These are phyloP conservation scores for Linnemannia exigua DNA, from an alignment of 192 early-diverging fungal genomes.

Conservation along the genomic window DNA sequence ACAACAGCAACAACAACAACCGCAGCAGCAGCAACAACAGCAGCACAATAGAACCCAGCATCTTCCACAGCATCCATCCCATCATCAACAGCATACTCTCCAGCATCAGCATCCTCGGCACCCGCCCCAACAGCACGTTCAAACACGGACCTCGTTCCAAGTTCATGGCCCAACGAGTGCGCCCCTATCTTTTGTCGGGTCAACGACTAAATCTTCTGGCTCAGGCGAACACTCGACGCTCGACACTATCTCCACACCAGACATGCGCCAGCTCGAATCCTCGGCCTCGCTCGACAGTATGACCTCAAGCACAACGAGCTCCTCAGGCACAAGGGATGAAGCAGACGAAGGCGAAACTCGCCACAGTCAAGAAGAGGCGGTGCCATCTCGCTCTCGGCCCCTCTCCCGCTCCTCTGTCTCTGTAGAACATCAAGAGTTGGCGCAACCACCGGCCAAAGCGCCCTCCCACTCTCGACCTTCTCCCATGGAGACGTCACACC, in stretches of 20 bases:
- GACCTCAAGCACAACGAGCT: neutral
- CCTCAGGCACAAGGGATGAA: conserved; percentile 9
- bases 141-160: conserved; percentile 1
- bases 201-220: conserved; percentile 19
- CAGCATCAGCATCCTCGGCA: conserved; percentile 17
- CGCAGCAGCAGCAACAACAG: conserved; percentile 22
- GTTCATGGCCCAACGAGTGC: conserved; percentile 41
- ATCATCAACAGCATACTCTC: neutral
- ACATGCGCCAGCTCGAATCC: conserved; percentile 41
- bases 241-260: conserved; percentile 26
- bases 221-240: conserved; percentile 7
- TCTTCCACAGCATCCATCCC: neutral
- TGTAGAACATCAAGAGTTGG: conserved; percentile 13
- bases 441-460: conserved; percentile 7
- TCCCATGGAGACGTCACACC: conserved; percentile 3
- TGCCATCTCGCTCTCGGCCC: neutral
- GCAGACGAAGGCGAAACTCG: neutral
- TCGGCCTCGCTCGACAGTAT: conserved; percentile 25
- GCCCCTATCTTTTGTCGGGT: conserved; percentile 19
- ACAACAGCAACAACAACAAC: conserved; percentile 14
- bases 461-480: neutral
- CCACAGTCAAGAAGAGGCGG: neutral
- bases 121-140: conserved; percentile 6
- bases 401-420: neutral
- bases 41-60: conserved; percentile 20